These are phyloP conservation scores for Moesziomyces sp. DNA, from an alignment of 1,284 basidiomycete species.

Conservation along the genomic window DNA sequence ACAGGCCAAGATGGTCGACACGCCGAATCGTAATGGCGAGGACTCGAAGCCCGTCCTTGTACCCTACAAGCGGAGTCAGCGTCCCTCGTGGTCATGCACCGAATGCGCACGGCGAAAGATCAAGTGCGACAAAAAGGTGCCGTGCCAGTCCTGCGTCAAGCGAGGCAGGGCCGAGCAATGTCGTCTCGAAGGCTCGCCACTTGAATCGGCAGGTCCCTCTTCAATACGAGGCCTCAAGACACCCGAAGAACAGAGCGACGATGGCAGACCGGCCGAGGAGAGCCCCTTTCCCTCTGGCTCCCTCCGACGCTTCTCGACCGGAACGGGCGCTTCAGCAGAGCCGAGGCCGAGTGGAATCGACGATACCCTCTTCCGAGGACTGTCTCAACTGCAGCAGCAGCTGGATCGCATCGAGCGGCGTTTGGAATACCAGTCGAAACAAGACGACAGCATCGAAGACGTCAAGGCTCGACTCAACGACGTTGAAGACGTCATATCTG, in stretches of 20 bases:
- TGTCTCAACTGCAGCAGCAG: conserved; percentile 28
- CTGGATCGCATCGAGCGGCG: conserved; percentile 41
- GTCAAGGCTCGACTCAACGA: conserved; percentile 35
- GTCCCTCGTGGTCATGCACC: conserved; percentile 55
- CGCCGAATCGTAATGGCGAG: conserved; percentile 3
- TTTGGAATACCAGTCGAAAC: conserved; percentile 16
- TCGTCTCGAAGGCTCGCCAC: conserved; percentile 26
- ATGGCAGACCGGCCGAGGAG: not conserved
- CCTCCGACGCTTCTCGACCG: conserved; percentile 14
- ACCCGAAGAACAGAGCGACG: conserved; percentile 11
- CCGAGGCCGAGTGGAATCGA: conserved; percentile 2
- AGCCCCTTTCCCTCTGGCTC: conserved; percentile 4
- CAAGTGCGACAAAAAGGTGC: conserved; percentile 55
- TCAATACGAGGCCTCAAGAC: conserved; percentile 7
- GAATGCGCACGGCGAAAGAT: conserved; percentile 56
- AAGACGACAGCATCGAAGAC: conserved; percentile 24
- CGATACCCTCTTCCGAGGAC: conserved; percentile 18
- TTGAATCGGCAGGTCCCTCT: conserved; percentile 17
- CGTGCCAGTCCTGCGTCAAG: conserved; percentile 52
- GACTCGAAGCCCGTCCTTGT: conserved; percentile 13
- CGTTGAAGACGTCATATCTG: conserved; percentile 40
- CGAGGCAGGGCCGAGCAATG: conserved; percentile 44
- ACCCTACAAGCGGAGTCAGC: conserved; percentile 43
- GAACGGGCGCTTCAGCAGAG: conserved; percentile 2
- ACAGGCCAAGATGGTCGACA: conserved; percentile 13